Evolutionary conservation across 129 eudicot species (phyloP), one percentile per base, ranked within the genome.

Genomic region (Dittrichia graveolens): DNA sequence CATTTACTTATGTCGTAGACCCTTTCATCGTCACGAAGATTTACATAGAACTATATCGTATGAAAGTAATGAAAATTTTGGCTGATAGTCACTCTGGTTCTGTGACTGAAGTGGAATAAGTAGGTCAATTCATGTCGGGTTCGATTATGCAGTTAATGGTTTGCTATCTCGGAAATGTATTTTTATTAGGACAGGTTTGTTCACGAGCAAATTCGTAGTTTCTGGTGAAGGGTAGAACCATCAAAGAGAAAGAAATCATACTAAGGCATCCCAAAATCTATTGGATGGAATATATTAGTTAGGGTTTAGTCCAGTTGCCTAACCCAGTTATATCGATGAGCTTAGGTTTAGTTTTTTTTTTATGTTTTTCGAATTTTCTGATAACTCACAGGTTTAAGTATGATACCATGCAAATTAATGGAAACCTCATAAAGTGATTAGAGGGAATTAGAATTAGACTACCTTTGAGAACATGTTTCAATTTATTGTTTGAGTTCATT

Each of bases 41-140:
- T 38, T 34, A 13, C 59, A 38, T 61, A 50, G 8, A 15, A 3
- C 45, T 54, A 3, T 61, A 38, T 15, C 38, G 5, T 57, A 11
- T 34, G 16, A 12, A 7, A 42, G 11, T 48, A 7, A 41, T 18
- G 9, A 24, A 45, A 8, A 45, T 0, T 47, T 9, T 16, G 15
- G 8, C 31, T 31, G 43, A 43, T 52, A 9, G 5, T 8, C 14
- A 57, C 24, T 12, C 60, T 15, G 37, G 18, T 40, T 73, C 8
- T 44, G 12, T 58, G 18, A 73, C 19, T 38, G 40, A 50, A 61
- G 4, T 5, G 57, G 46, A 64, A 4, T 4, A 37, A 35, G 58
- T 72, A 72, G 77, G 69, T 60, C 37, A 59, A 46, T 14, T 72
- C 18, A 60, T 34, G 42, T 50, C 3, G 49, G 37, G 59, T 7